A percentile compares a stretch with the other conserved stretches of the same genome.
Evolutionary conservation across 176 grass and related monocot species (phyloP).

Genomic region (Calamus simplicifolius): DNA sequence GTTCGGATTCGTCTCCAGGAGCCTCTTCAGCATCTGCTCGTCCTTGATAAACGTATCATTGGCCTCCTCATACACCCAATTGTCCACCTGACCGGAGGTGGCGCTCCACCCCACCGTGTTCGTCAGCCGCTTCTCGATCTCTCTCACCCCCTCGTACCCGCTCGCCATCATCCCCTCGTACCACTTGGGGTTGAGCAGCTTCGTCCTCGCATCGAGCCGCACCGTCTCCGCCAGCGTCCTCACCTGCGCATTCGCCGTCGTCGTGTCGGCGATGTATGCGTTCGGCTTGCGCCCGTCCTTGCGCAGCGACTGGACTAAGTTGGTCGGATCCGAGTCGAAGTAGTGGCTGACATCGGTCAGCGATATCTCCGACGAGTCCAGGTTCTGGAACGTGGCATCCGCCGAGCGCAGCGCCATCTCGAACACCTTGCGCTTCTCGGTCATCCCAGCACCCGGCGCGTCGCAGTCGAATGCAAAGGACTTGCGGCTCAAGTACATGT

Average conservation of each 20-base stretch:
- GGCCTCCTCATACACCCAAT: conserved; percentile 99
- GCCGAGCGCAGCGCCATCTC: conserved; percentile 87
- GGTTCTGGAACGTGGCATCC: conserved; percentile 96
- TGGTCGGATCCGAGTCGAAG: conserved; percentile 95
- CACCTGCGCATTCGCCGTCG: conserved; percentile 97
- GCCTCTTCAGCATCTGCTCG: conserved; percentile 78
- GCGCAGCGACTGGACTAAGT: conserved; percentile 77
- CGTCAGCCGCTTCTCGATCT: conserved; percentile 95
- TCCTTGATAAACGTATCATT: conserved; percentile 89
- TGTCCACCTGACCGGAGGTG: conserved; percentile 94
- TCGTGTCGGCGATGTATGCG: conserved; percentile 86
- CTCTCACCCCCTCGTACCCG: conserved; percentile 86
- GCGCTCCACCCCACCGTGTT: conserved; percentile 99
- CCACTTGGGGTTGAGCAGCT: conserved; percentile 98
- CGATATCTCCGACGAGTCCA: conserved; percentile 97
- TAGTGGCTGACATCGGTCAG: conserved; percentile 99
- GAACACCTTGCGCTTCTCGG: conserved; percentile 76
- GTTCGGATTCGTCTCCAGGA: conserved; percentile 91
- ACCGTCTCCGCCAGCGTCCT: conserved; percentile 81
- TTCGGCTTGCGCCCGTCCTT: conserved; percentile 81
- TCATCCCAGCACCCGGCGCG: conserved; percentile 84
- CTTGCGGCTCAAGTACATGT: conserved; percentile 98
- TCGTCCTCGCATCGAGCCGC: conserved; percentile 83
- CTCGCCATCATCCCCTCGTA: conserved; percentile 97
- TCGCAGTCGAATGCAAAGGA: conserved; percentile 89